Evolutionary conservation across 768 basidiomycete species (phyloP).

Genomic region (Suillus hirtellus): DNA sequence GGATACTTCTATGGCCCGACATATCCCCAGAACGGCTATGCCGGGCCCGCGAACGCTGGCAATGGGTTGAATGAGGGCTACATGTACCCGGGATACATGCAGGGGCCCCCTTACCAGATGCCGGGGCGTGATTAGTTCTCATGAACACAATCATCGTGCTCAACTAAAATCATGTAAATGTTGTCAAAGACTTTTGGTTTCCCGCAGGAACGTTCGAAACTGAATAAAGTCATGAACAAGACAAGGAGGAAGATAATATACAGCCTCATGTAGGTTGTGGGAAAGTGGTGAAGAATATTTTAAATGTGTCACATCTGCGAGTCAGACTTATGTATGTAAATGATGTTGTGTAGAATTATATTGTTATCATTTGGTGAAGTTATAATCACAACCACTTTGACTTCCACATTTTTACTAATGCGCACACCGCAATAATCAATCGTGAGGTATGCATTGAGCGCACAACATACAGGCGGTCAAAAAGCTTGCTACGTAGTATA

Average conservation of each 20-base stretch:
- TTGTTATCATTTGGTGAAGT: not conserved
- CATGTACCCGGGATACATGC: too few species aligned
- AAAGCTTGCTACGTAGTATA: not conserved
- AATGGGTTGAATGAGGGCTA: not conserved
- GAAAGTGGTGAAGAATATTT: not conserved
- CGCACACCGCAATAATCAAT: not conserved
- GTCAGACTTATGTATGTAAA: not conserved
- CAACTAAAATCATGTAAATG: not conserved
- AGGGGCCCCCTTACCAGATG: too few species aligned
- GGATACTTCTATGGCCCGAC: not conserved
- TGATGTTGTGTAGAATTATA: not conserved
- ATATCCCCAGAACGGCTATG: not conserved
- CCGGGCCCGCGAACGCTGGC: not conserved
- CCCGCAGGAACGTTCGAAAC: not conserved
- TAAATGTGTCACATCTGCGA: not conserved
- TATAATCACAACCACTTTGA: not conserved
- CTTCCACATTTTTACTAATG: not conserved
- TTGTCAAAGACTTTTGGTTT: not conserved
- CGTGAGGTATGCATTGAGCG: not conserved
- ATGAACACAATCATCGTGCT: not conserved
- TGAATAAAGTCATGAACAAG: not conserved
- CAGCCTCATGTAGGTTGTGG: not conserved
- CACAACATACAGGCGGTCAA: not conserved
- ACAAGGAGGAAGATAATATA: not conserved
- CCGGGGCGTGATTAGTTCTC: not conserved